Conservation (phyloP, 306 rosid genomes). For the Acacia melanoxylon region DNA sequence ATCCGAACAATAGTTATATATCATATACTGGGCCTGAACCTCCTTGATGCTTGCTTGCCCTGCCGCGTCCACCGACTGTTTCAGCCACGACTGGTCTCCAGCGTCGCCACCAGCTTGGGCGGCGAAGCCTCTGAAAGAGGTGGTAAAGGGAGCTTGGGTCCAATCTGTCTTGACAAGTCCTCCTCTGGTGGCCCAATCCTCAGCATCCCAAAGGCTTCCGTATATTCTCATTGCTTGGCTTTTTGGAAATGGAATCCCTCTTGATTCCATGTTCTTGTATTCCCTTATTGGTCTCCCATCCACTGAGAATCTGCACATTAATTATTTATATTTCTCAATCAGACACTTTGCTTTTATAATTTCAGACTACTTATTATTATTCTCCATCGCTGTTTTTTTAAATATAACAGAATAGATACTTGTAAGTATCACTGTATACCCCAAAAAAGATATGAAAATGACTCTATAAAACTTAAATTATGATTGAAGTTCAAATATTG, state of each 20-base stretch:
- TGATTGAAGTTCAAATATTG: background rate
- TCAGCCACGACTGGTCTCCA: conserved; percentile 41
- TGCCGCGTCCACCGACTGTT: conserved; percentile 35
- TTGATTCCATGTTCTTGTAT: conserved; percentile 64
- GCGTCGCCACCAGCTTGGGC: background rate
- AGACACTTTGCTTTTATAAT: background rate
- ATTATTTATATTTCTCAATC: background rate
- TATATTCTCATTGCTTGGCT: conserved; percentile 59
- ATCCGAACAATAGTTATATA: conserved; percentile 61
- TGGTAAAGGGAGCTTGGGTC: conserved; percentile 64
- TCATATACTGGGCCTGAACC: conserved; percentile 61
- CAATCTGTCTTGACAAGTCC: conserved; percentile 66
- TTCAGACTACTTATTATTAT: background rate
- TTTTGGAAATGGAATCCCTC: conserved; percentile 50
- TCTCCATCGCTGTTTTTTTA: background rate
- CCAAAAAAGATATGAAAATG: background rate
- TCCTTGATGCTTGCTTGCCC: conserved; percentile 24
- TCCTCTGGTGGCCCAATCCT: conserved; percentile 71
- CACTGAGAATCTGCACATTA: conserved; percentile 44
- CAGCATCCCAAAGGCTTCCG: conserved; percentile 64
- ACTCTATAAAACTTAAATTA: background rate
- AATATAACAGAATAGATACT: no score
- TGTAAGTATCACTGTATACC: no score
- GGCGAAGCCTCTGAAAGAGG: conserved; percentile 45
- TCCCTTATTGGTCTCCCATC: conserved; percentile 68